Evolutionary conservation across 2,329 filamentous ascomycete genomes (phyloP).

Genomic region (Coniochaeta sp.): DNA sequence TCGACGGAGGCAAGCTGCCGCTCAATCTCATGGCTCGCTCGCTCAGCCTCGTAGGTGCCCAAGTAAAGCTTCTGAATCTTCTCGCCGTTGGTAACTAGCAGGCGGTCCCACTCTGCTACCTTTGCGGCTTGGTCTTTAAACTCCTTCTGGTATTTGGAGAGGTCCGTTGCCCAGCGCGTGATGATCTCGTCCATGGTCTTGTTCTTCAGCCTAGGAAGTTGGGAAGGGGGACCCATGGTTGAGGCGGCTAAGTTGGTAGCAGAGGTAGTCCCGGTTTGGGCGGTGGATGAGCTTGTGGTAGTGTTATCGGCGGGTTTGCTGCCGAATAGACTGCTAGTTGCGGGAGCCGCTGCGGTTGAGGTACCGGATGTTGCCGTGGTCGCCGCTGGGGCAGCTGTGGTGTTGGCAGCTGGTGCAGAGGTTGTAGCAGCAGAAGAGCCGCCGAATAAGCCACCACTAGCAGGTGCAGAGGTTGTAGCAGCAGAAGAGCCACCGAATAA

Average conservation of each 20-base stretch:
- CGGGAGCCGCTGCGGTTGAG: slow-evolving; percentile 3
- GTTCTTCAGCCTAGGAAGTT: slow-evolving; percentile 87
- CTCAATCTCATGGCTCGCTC: slow-evolving; percentile 89
- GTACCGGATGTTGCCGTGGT: slow-evolving; percentile 4
- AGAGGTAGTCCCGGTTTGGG: slow-evolving; percentile 5
- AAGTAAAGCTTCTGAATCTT: slow-evolving; percentile 92
- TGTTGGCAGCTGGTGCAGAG: slow-evolving; percentile 19
- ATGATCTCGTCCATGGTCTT: slow-evolving; percentile 99
- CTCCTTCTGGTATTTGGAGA: slow-evolving; percentile 93
- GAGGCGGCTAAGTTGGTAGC: slow-evolving; percentile 54
- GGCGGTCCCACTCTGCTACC: slow-evolving; percentile 84
- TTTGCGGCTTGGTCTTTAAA: slow-evolving; percentile 86
- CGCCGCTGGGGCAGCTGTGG: slow-evolving; percentile 5
- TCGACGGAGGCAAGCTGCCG: slow-evolving; percentile 84
- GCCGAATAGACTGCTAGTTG: slow-evolving; percentile 5
- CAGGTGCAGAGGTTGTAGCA: slow-evolving; percentile 16
- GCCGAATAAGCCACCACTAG: slow-evolving; percentile 23
- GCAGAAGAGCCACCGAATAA: slow-evolving; percentile 22
- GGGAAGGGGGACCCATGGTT: slow-evolving; percentile 72
- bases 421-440: slow-evolving; percentile 19
- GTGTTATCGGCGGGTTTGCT: not conserved
- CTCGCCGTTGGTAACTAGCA: slow-evolving; percentile 86
- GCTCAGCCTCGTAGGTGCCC: slow-evolving; percentile 87
- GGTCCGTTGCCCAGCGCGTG: slow-evolving; percentile 89
- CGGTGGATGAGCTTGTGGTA: slow-evolving; percentile 1